phyloP scores from a whole-genome alignment of 345 rosid species.

The Acer yangbiense region DNA sequence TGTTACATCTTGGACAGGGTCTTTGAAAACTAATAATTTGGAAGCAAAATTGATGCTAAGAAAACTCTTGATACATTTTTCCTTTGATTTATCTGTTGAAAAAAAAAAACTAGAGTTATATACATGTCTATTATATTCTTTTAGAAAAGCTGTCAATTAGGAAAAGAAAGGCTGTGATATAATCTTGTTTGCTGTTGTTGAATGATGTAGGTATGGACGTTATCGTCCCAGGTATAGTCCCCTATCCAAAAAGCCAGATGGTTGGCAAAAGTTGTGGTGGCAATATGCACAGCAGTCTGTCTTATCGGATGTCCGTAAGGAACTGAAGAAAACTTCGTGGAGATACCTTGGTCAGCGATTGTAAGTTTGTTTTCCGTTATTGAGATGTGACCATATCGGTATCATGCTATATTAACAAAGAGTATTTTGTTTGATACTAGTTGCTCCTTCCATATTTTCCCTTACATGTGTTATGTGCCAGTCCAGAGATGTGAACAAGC shows the following conservation, averaged over 20 bases:
- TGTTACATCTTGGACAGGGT: not conserved
- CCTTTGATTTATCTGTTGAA: not conserved
- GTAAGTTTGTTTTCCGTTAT: slow-evolving; percentile 44
- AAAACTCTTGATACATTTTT: not conserved
- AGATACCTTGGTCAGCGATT: slow-evolving; percentile 74
- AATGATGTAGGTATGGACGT: slow-evolving; percentile 74
- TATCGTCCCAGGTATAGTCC: slow-evolving; percentile 74
- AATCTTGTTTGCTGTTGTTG: slow-evolving; percentile 3
- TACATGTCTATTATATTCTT: not conserved
- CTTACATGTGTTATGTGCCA: not conserved
- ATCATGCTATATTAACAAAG: not conserved
- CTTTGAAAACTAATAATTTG: not conserved
- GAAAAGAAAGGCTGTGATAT: slow-evolving; percentile 8
- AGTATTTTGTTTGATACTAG: not conserved
- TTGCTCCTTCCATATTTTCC: not conserved
- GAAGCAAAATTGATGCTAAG: not conserved
- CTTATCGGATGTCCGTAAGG: slow-evolving; percentile 67
- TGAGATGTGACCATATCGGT: not conserved
- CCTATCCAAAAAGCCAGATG: slow-evolving; percentile 56
- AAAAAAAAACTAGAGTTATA: not conserved
- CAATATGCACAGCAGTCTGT: slow-evolving; percentile 81
- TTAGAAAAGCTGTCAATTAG: not conserved
- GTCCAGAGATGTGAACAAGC: not conserved
- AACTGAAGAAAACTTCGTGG: slow-evolving; percentile 85
- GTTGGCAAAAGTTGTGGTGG: slow-evolving; percentile 92